Percentiles rank a stretch among this genome's conserved stretches.
phyloP scores from a whole-genome alignment of 2,329 filamentous ascomycete genomes.

The Fusarium sp. region DNA sequence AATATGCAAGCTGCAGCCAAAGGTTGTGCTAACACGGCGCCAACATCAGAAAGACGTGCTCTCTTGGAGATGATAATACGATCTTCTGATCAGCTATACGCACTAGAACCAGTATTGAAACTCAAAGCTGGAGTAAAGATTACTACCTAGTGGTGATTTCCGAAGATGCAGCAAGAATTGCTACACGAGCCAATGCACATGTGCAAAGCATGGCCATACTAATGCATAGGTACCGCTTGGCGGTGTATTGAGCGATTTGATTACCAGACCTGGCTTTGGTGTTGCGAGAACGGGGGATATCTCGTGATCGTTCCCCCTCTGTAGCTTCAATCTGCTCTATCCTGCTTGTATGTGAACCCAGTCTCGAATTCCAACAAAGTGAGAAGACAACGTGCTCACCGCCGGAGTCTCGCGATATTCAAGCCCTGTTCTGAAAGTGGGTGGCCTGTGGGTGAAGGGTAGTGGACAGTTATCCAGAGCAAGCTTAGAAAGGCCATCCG shows the following conservation, averaged over 20 bases:
- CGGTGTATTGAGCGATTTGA: conserved; percentile 10
- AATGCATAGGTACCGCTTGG: not conserved
- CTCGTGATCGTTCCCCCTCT: conserved; percentile 22
- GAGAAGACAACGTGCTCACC: conserved; percentile 31
- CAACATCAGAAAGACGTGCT: conserved; percentile 8
- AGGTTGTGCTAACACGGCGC: conserved; percentile 16
- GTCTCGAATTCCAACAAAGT: conserved; percentile 10
- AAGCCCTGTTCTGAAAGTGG: conserved; percentile 24
- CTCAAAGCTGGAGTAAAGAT: conserved; percentile 3
- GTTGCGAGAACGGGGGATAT: conserved; percentile 4
- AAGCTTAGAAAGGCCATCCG: conserved; percentile 21
- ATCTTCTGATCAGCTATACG: not conserved
- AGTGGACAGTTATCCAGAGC: conserved; percentile 25
- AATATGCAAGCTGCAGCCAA: conserved; percentile 21
- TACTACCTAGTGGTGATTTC: not conserved
- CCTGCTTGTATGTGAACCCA: conserved; percentile 6
- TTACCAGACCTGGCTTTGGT: conserved; percentile 7
- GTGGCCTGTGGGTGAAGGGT: conserved; percentile 34
- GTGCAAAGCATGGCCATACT: no score
- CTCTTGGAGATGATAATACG: conserved; percentile 7
- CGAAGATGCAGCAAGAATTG: not conserved
- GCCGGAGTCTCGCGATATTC: conserved; percentile 36
- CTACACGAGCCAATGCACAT: not conserved
- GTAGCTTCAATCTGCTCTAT: conserved; percentile 5
- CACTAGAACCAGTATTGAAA: conserved; percentile 4